Evolutionary conservation across 2,329 filamentous ascomycete species (phyloP).

Genomic region (Phymatotrichopsis omnivora): DNA sequence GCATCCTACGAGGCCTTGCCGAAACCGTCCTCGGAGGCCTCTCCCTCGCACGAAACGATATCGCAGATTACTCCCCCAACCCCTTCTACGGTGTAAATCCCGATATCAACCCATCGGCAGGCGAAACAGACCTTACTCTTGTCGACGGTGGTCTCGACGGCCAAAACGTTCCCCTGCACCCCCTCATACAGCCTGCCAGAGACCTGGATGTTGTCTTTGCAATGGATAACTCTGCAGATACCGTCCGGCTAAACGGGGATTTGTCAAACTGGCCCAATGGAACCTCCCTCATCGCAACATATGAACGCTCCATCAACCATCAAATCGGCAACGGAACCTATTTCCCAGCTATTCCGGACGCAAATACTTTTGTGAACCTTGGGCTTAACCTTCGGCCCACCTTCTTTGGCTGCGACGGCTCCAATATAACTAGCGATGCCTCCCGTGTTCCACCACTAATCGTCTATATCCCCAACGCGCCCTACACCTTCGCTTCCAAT

Average conservation of each 20-base stretch:
- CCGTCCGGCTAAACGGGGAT: conserved; percentile 31
- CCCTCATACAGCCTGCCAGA: conserved; percentile 63
- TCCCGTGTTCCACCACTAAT: conserved; percentile 51
- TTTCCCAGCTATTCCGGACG: conserved; percentile 63
- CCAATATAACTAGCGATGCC: conserved; percentile 45
- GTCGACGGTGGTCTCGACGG: conserved; percentile 70
- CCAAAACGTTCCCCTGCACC: conserved; percentile 70
- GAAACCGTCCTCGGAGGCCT: conserved; percentile 45
- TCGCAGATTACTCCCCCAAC: conserved; percentile 64
- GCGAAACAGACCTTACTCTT: conserved; percentile 49
- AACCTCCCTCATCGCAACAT: conserved; percentile 62
- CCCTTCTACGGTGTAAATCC: conserved; percentile 61
- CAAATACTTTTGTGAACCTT: conserved; percentile 68
- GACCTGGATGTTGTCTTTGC: conserved; percentile 72
- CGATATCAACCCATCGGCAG: conserved; percentile 47
- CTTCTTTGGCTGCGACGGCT: conserved; percentile 68
- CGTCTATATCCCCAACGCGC: conserved; percentile 80
- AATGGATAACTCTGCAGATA: conserved; percentile 68
- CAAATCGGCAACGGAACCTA: conserved; percentile 55
- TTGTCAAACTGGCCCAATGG: conserved; percentile 64
- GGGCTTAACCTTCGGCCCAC: conserved; percentile 63
- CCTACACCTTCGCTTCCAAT: conserved; percentile 68
- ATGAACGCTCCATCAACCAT: conserved; percentile 50
- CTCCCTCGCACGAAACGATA: conserved; percentile 54
- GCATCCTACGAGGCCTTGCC: conserved; percentile 46